A percentile compares a stretch with the other conserved stretches of the same genome.
Conservation (phyloP, 495 filamentous ascomycete genomes). For the Annulohypoxylon moriforme region DNA sequence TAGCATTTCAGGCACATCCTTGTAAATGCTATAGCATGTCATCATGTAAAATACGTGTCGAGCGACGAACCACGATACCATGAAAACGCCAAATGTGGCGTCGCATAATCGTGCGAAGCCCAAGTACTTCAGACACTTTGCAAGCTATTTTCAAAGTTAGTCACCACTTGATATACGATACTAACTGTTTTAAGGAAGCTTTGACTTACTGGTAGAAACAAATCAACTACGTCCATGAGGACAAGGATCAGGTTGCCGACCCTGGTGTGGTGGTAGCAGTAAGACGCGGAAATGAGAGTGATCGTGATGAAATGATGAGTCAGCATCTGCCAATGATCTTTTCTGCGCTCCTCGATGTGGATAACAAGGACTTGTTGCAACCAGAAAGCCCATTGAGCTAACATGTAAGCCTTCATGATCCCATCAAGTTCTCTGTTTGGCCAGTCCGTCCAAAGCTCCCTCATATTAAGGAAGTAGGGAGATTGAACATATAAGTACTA, state of each 20-base stretch:
- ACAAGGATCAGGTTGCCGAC: slow-evolving; percentile 91
- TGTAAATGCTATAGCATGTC: slow-evolving; percentile 83
- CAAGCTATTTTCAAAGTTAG: slow-evolving; percentile 66
- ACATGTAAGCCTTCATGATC: slow-evolving; percentile 88
- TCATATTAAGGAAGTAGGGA: slow-evolving; percentile 79
- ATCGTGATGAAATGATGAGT: slow-evolving; percentile 93
- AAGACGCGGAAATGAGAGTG: slow-evolving; percentile 79
- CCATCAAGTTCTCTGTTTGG: slow-evolving; percentile 78
- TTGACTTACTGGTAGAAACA: slow-evolving; percentile 81
- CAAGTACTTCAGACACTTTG: slow-evolving; percentile 94
- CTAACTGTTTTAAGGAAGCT: not conserved
- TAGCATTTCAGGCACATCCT: slow-evolving; percentile 72
- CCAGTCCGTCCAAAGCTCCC: slow-evolving; percentile 84
- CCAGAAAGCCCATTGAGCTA: slow-evolving; percentile 93
- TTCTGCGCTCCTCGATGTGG: slow-evolving; percentile 91
- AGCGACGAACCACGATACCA: slow-evolving; percentile 83
- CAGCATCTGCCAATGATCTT: slow-evolving; percentile 97
- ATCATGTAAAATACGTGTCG: slow-evolving; percentile 83
- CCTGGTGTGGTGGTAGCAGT: slow-evolving; percentile 83
- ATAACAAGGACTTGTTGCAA: slow-evolving; percentile 94
- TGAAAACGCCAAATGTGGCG: slow-evolving; percentile 84
- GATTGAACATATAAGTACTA: slow-evolving; percentile 86
- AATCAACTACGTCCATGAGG: slow-evolving; percentile 93
- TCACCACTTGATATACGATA: slow-evolving; percentile 19
- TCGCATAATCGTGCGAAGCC: slow-evolving; percentile 81